Evolutionary conservation across 768 basidiomycete genomes (phyloP), one percentile per base, ranked within the genome.

Genomic region (Brasilioporus rufonigricans): DNA sequence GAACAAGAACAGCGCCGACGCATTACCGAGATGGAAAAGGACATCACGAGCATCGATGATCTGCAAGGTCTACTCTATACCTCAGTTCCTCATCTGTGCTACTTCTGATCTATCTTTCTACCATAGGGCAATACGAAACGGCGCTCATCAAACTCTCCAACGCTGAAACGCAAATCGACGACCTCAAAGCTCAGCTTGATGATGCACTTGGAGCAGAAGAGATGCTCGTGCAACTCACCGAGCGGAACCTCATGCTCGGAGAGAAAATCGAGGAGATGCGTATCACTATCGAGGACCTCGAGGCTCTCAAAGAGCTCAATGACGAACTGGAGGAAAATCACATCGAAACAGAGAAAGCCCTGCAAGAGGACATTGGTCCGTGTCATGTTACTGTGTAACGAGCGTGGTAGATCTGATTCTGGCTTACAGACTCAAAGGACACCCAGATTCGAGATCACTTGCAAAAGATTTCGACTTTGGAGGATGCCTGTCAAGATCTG

Each of bases 221-320:
- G 56, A 89, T 99, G 82, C 82, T 98, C 14, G 93, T 97, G 21
- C 89, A 92, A 63, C 79, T 99, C 43, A 99, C 96, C 0, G 96
- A 97, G 63, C 84, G 95, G 5, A 98, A 97, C 66, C 79, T 98
- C 19, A 82, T 88, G 73, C 82, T 98, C 44, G 88, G 91, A 56
- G 96, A 98, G 91, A 95, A 94, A 84, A 93, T 98, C 60, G 97
- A 98, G 68, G 94, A 98, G 72, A 95, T 98, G 90, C 83, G 93
- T 13, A 87, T 92, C 51, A 91, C 91, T 0, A 93, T 98, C 51
- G 96, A 98, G 69, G 97, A 99, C 64, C 83, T 98, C 4, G 97
- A 99, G 67, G 85, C 94, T 12, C 82, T 99, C 39, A 91, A 95
- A 67, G 97, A 98, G 65, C 86, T 99, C 45, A 93, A 89, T 52